Evolutionary conservation across 1,284 basidiomycete genomes (phyloP), one percentile per base, ranked within the genome.

Genomic region (Coniophora puteana): DNA sequence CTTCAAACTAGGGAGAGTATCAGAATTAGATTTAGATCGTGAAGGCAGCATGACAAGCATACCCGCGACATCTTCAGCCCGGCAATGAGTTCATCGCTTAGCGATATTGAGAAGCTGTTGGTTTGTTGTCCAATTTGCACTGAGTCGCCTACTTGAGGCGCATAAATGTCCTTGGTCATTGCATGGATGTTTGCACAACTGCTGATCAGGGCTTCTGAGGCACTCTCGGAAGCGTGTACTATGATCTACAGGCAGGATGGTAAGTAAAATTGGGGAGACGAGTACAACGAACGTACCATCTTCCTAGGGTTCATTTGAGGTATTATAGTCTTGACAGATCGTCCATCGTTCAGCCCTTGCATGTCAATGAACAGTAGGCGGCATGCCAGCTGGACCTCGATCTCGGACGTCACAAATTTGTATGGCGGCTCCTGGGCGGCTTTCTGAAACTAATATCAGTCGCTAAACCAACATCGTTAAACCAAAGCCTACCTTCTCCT

Each of bases 291-390:
- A 60, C 71, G 44, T 44, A 91, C 93, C 76, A 96, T 83, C 69
- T 93, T 94, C 14, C 96, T 79, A 20, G 96, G 96, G 58, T 96
- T 93, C 41, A 99, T 81, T 67, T 97, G 93, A 3, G 95, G 91
- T 10, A 99, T 83, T 47, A 99, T 94, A 1, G 90, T 95, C 65
- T 97, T 97, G 48, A 98, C 84, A 5, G 96, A 93, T 46, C 94
- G 84, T 1, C 95, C 94, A 55, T 99, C 96, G 57, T 93, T 94
- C 43, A 96, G 66, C 21, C 96, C 96, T 51, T 95, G 92, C 78
- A 99, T 83, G 57, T 99, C 96, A 40, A 99, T 81, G 52, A 89
- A 97, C 20, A 93, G 76, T 13, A 98, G 65, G 5, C 84, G 80
- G 54, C 96, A 98, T 17, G 82, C 78, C 24, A 98, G 61, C 38